Evolutionary conservation across 306 rosid species (phyloP), one percentile per base, ranked within the genome.

Genomic region (Oemleria cerasiformis): DNA sequence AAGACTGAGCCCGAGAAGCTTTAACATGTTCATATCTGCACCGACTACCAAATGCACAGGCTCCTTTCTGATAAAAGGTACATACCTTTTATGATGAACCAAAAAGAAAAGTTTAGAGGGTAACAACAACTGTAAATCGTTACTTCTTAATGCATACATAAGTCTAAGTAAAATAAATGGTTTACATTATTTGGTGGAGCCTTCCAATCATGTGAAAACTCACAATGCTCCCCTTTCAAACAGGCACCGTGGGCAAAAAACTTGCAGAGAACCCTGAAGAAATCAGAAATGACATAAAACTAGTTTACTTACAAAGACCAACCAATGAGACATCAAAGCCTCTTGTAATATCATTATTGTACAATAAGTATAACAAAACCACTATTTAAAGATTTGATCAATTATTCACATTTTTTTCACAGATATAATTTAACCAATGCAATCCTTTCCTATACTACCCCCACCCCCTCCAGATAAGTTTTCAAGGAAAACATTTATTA

Each of bases 161-260:
- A 48, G 1, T 58, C 0, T 13, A 25, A 51, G 61, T 44, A 25
- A 2, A 63, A 60, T 38, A 76, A 63, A 67, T 50, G 68, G 64
- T 65, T 80, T 81, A 95, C 98, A 76, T 94, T 91, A 83, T 88
- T 91, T 17, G 92, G 84, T 71, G 99, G 86, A 40, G 54, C 92
- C 57, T 89, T 89, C 97, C 99, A 91, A 71, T 91, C 92, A 83
- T 95, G 99, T 38, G 99, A 89, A 86, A 80, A 95, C 79, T 95
- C 96, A 41, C 99, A 95, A 80, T 87, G 93, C 77, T 88, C 97
- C 87, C 99, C 99, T 81, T 95, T 95, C 71, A 95, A 76, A 79
- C 99, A 95, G 6, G 97, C 97, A 66, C 99, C 99, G 62, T 91
- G 95, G 56, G 96, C 90, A 82, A 85, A 95, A 86, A 91, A 95